Evolutionary conservation across 257 asterid species (phyloP).

Genomic region (Salvia rosmarinus): DNA sequence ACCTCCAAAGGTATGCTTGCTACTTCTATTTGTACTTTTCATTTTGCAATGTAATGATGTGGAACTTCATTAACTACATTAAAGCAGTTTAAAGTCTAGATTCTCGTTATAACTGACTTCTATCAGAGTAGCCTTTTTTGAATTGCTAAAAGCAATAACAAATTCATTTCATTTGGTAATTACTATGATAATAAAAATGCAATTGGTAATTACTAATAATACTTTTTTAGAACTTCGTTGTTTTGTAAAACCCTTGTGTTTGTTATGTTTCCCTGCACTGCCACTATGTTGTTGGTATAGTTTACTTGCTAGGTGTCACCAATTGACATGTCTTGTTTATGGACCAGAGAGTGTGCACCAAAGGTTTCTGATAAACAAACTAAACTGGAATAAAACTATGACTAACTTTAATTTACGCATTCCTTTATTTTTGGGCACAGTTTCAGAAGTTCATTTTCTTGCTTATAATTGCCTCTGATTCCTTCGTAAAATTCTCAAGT

Average conservation of each 20-base stretch:
- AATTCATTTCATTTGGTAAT: no score
- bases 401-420: background rate
- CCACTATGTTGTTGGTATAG: background rate
- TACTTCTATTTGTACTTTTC: background rate
- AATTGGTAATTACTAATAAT: background rate
- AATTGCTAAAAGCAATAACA: constrained; percentile 6
- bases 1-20: constrained; percentile 25
- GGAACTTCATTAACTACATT: background rate
- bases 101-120: background rate
- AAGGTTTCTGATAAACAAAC: background rate
- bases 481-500: background rate
- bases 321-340: background rate
- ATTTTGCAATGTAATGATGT: constrained; percentile 7
- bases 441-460: background rate
- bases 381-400: background rate
- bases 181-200: no score
- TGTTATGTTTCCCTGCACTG: background rate
- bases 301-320: background rate
- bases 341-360: background rate
- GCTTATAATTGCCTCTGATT: background rate
- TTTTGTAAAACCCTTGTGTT: background rate
- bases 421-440: background rate
- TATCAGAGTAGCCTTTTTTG: background rate
- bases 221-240: background rate
- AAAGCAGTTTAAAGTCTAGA: background rate